phyloP scores from a whole-genome alignment of 2,329 filamentous ascomycete genomes.

The Fusarium avenaceum region DNA sequence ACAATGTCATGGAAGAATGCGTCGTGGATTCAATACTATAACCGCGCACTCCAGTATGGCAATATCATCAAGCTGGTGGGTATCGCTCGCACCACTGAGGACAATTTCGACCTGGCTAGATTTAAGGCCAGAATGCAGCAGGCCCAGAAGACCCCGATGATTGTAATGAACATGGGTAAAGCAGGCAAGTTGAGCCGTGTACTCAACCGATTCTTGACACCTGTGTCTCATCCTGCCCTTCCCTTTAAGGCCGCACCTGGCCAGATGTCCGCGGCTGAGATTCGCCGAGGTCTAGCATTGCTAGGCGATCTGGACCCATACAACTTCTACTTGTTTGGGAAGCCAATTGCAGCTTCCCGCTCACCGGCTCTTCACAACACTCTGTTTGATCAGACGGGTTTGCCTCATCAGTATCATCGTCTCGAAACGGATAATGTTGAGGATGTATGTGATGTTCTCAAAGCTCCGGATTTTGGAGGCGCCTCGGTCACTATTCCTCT shows the following conservation, averaged over 20 bases:
- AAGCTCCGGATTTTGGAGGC: slow-evolving; percentile 83
- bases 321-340: slow-evolving; percentile 89
- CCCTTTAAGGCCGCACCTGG: slow-evolving; percentile 95
- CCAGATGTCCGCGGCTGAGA: slow-evolving; percentile 90
- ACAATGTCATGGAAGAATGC: slow-evolving; percentile 89
- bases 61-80: slow-evolving; percentile 97
- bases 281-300: slow-evolving; percentile 81
- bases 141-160: slow-evolving; percentile 84
- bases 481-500: slow-evolving; percentile 96
- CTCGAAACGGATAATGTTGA: slow-evolving; percentile 78
- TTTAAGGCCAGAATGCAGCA: slow-evolving; percentile 84
- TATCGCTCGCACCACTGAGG: slow-evolving; percentile 78
- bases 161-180: slow-evolving; percentile 95
- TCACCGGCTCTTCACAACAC: slow-evolving; percentile 92
- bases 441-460: slow-evolving; percentile 75
- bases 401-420: slow-evolving; percentile 85
- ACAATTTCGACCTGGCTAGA: slow-evolving; percentile 86
- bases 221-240: slow-evolving; percentile 89
- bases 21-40: slow-evolving; percentile 93
- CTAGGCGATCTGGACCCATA: slow-evolving; percentile 82
- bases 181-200: slow-evolving; percentile 90
- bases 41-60: slow-evolving; percentile 88
- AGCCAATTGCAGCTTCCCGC: slow-evolving; percentile 83
- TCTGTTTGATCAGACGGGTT: slow-evolving; percentile 79
- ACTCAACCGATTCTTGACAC: slow-evolving; percentile 92